Evolutionary conservation across 768 basidiomycete genomes (phyloP).

Genomic region (Lanmaoa rubissima): DNA sequence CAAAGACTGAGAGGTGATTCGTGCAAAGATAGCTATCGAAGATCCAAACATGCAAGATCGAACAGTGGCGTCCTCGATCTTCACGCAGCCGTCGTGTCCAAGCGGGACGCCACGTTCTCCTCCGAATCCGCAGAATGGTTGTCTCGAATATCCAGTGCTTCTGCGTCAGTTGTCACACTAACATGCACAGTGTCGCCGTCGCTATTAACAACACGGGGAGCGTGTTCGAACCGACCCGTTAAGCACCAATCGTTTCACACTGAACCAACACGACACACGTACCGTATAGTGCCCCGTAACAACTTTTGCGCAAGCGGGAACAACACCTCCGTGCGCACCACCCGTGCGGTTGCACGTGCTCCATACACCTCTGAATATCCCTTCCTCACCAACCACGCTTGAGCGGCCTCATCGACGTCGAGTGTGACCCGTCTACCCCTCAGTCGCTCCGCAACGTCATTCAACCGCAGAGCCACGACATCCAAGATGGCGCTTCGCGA

Average conservation of each 20-base stretch:
- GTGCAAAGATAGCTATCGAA: not conserved
- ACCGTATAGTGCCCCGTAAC: slow-evolving; percentile 77
- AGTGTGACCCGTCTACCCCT: slow-evolving; percentile 64
- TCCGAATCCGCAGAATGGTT: slow-evolving; percentile 54
- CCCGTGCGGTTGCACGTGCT: slow-evolving; percentile 83
- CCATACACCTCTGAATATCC: slow-evolving; percentile 88
- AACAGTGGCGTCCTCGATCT: not conserved
- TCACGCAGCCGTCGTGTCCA: not conserved
- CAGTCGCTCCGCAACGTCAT: slow-evolving; percentile 69
- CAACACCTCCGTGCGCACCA: slow-evolving; percentile 77
- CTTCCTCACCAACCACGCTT: slow-evolving; percentile 65
- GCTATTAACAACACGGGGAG: slow-evolving; percentile 24
- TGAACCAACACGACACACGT: slow-evolving; percentile 11
- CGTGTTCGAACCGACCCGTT: not conserved
- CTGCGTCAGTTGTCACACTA: slow-evolving; percentile 41
- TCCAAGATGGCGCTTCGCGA: slow-evolving; percentile 69
- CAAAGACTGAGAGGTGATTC: not conserved
- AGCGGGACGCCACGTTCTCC: not conserved
- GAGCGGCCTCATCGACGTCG: slow-evolving; percentile 62
- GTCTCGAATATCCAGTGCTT: slow-evolving; percentile 53
- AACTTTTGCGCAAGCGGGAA: slow-evolving; percentile 82
- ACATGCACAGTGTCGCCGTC: slow-evolving; percentile 67
- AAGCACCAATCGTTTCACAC: not conserved
- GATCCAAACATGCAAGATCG: not conserved
- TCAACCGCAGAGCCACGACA: slow-evolving; percentile 73